Percentiles rank a stretch among this genome's conserved stretches.
phyloP scores from a whole-genome alignment of 2,329 filamentous ascomycete genomes.

The Fusarium sp. region DNA sequence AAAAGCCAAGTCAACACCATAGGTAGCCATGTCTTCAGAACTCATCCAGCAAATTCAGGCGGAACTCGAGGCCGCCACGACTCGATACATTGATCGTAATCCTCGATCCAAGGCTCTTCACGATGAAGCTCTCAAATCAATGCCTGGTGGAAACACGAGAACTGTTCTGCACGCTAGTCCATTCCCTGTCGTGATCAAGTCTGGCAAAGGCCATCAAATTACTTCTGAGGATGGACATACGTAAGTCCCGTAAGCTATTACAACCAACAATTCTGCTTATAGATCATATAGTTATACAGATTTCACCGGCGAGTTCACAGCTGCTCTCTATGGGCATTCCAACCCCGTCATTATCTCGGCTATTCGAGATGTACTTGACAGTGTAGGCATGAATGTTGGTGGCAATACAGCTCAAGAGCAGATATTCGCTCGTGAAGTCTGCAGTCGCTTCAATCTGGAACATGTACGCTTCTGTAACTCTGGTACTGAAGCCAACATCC shows the following conservation, averaged over 20 bases:
- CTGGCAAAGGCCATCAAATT: slow-evolving; percentile 48
- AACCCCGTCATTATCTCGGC: slow-evolving; percentile 63
- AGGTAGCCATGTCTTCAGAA: slow-evolving; percentile 30
- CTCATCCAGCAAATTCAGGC: slow-evolving; percentile 30
- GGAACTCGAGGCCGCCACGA: slow-evolving; percentile 47
- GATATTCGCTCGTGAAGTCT: slow-evolving; percentile 61
- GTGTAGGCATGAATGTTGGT: slow-evolving; percentile 64
- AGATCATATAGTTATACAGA: slow-evolving; percentile 60
- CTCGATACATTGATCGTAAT: slow-evolving; percentile 50
- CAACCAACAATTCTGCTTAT: neutral
- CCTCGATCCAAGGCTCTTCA: slow-evolving; percentile 52
- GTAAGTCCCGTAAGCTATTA: slow-evolving; percentile 30
- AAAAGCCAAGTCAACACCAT: neutral
- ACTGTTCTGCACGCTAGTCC: slow-evolving; percentile 56
- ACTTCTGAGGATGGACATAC: slow-evolving; percentile 54
- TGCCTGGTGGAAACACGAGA: slow-evolving; percentile 60
- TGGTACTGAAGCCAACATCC: slow-evolving; percentile 72
- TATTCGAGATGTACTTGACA: slow-evolving; percentile 55
- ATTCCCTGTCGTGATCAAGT: slow-evolving; percentile 55
- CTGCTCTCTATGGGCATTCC: slow-evolving; percentile 73
- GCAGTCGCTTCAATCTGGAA: slow-evolving; percentile 63
- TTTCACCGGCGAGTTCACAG: slow-evolving; percentile 70
- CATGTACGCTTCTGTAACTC: slow-evolving; percentile 71
- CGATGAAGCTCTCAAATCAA: slow-evolving; percentile 47
- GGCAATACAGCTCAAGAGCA: slow-evolving; percentile 62